A percentile compares a stretch with the other conserved stretches of the same genome.
phyloP scores from a whole-genome alignment of 768 basidiomycete species.

The Boletus rubroflammeus region DNA sequence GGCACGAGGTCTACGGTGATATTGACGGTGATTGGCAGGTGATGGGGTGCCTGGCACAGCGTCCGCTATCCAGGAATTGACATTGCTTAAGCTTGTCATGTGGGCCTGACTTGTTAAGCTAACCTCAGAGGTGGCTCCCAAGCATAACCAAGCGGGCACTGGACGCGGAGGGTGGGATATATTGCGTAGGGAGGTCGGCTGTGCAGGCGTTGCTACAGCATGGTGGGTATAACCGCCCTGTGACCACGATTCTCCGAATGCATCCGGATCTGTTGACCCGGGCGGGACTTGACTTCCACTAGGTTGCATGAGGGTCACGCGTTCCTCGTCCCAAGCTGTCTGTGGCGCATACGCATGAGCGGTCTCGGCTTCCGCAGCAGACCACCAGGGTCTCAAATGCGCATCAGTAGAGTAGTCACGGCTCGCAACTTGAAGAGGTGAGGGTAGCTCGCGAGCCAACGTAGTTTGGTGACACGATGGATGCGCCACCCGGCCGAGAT shows the following conservation, averaged over 20 bases:
- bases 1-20: neutral
- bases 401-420: neutral
- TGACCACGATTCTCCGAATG: neutral
- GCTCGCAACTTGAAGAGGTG: neutral
- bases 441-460: neutral
- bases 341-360: neutral
- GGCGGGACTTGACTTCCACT: slow-evolving; percentile 13
- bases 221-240: slow-evolving; percentile 6
- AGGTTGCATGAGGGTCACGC: neutral
- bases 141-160: neutral
- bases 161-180: neutral
- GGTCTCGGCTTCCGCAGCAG: neutral
- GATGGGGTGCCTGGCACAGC: slow-evolving; percentile 4
- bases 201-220: slow-evolving; percentile 19
- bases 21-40: neutral
- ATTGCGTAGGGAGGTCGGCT: neutral
- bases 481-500: neutral
- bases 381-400: neutral
- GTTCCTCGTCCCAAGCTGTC: neutral
- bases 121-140: neutral
- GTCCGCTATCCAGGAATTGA: neutral
- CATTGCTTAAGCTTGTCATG: neutral
- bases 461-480: neutral
- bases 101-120: neutral
- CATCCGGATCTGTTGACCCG: neutral